Evolutionary conservation across 768 basidiomycete genomes (phyloP).

Genomic region (Suillus tomentosus): DNA sequence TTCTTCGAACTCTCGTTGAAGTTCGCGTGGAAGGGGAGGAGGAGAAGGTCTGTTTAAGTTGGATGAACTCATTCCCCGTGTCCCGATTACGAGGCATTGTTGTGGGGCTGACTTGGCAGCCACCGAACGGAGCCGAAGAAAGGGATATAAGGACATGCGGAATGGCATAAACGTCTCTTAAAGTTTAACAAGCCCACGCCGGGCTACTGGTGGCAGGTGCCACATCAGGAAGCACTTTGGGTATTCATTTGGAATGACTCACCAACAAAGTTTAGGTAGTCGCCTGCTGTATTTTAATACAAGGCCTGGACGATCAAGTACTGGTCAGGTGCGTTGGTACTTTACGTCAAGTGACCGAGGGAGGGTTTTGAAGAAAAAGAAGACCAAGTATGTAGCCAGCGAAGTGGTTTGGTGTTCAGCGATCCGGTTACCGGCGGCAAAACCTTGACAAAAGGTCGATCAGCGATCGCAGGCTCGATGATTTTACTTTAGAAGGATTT

Average conservation of each 20-base stretch:
- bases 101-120: not conserved
- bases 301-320: not conserved
- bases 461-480: constrained; percentile 3
- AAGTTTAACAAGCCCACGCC: not conserved
- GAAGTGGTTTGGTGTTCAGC: not conserved
- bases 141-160: not conserved
- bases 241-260: not conserved
- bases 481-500: not conserved
- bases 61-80: constrained; percentile 31
- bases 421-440: constrained; percentile 4
- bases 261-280: not conserved
- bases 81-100: not conserved
- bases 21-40: constrained; percentile 68
- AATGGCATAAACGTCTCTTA: not conserved
- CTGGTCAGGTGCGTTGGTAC: not conserved
- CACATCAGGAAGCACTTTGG: not conserved
- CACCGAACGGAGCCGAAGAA: constrained; percentile 1
- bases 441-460: not conserved
- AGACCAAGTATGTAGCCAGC: no score
- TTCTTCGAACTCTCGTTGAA: constrained; percentile 88
- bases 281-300: not conserved
- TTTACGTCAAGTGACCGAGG: not conserved
- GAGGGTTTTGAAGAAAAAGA: not conserved
- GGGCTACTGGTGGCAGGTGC: not conserved
- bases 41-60: constrained; percentile 64